Percentiles rank a stretch among this genome's conserved stretches.
Conservation (phyloP, 2,329 filamentous ascomycete species). For the Clonostachys sp. region DNA sequence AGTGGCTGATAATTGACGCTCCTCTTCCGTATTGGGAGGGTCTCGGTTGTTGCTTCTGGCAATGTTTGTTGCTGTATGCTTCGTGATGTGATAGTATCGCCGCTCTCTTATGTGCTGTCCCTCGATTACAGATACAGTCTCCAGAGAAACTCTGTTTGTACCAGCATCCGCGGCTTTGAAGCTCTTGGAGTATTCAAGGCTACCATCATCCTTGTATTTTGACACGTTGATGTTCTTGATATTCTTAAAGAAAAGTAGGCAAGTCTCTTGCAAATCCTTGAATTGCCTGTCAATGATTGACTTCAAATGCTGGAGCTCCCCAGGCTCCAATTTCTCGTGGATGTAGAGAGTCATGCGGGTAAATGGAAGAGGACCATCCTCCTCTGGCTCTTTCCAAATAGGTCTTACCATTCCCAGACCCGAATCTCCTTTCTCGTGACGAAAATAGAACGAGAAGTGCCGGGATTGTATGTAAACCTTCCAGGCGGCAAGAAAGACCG, state of each 20-base stretch:
- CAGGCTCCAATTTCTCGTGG: conserved; percentile 14
- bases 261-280: conserved; percentile 24
- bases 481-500: conserved; percentile 37
- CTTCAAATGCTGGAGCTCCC: conserved; percentile 5
- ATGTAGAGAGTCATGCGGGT: conserved; percentile 33
- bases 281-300: conserved; percentile 25
- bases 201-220: conserved; percentile 15
- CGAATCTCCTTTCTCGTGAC: conserved; percentile 26
- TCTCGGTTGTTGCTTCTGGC: conserved; percentile 25
- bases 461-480: conserved; percentile 39
- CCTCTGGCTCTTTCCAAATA: conserved; percentile 25
- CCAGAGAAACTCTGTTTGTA: background rate
- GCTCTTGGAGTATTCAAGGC: background rate
- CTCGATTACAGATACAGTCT: background rate
- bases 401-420: conserved; percentile 48
- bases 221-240: conserved; percentile 21
- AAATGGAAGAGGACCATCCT: conserved; percentile 4
- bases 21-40: conserved; percentile 17
- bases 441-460: conserved; percentile 38
- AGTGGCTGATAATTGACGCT: conserved; percentile 9
- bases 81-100: conserved; percentile 20
- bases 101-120: background rate
- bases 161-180: conserved; percentile 10
- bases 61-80: conserved; percentile 15
- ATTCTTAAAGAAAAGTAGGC: conserved; percentile 37